Base-by-base conservation (phyloP, 768 basidiomycete genomes). In the Amanita muscaria region DNA sequence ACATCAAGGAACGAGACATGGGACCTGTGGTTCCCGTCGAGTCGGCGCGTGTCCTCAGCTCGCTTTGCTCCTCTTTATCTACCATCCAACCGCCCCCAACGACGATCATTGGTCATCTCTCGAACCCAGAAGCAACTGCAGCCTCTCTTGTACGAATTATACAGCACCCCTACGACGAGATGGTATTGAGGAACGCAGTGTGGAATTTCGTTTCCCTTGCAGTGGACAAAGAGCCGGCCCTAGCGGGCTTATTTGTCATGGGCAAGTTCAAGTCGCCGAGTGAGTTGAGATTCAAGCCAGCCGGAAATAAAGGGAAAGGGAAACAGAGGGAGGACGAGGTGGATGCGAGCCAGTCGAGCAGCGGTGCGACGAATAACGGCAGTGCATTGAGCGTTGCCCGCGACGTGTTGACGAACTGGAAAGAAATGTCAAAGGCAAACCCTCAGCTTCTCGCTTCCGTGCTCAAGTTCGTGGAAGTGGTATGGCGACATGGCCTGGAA, bases 151-250 rank as follows among this genome's bases (percentile, higher is more conserved):
- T 90, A 2, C 73, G 77, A 16, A 83, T 89, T 27, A 67, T 85
- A 5, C 76, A 80, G 44, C 82, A 89, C 55, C 86, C 88, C 0
- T 88, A 85, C 51, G 83, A 89, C 23, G 88, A 90, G 33, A 67
- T 80, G 15, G 56, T 71, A 6, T 70, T 88, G 24, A 79, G 85
- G 15, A 81, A 74, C 40, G 75, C 83, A 0, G 77, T 88, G 4
- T 97, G 93, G 92, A 76, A 74, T 49, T 83, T 94, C 51, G 80
- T 94, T 30, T 65, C 85, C 0, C 69, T 88, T 14, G 82, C 87
- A 1, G 78, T 93, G 11, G 81, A 88, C 53, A 83, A 82, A 49
- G 90, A 92, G 57, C 90, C 93, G 1, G 89, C 92, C 0, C 68
- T 94, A 4, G 80, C 85, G 2, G 72, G 79, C 43, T 67, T 96